Evolutionary conservation across 306 rosid genomes (phyloP).

Genomic region (Hylodesmum podocarpum): DNA sequence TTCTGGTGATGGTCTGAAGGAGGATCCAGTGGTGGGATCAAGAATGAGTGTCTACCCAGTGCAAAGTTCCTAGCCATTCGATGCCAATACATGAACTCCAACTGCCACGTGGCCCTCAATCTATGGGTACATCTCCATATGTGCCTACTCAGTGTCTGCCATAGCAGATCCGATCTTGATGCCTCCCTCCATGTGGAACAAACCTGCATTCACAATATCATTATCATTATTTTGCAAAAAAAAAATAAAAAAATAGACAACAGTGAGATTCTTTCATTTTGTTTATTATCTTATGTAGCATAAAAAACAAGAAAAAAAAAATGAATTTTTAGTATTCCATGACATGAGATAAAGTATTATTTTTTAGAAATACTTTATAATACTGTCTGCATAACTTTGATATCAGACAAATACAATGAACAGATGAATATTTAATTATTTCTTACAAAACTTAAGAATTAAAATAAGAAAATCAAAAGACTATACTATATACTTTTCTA

Average conservation of each 20-base stretch:
- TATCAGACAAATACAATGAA: too few species aligned
- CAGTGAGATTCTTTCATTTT: not conserved
- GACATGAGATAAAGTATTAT: too few species aligned
- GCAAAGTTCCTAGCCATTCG: conserved; percentile 62
- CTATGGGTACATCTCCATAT: conserved; percentile 68
- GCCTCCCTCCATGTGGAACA: conserved; percentile 85
- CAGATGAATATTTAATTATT: too few species aligned
- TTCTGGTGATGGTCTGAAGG: conserved; percentile 32
- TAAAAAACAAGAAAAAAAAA: not conserved
- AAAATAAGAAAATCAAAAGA: too few species aligned
- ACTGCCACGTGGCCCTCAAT: conserved; percentile 55
- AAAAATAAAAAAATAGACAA: not conserved
- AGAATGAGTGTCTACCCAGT: not conserved
- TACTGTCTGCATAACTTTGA: too few species aligned
- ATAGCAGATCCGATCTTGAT: conserved; percentile 62
- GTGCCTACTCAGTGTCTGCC: conserved; percentile 53
- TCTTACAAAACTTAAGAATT: too few species aligned
- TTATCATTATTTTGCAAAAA: too few species aligned
- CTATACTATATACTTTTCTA: too few species aligned
- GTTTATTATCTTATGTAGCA: not conserved
- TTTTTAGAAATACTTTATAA: too few species aligned
- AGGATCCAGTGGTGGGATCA: conserved; percentile 42
- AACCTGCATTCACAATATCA: conserved; percentile 62
- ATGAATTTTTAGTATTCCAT: not conserved
- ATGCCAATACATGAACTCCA: conserved; percentile 73